A percentile compares a stretch with the other conserved stretches of the same genome.
These are phyloP conservation scores for Rhodotorula sp. DNA, from an alignment of 1,284 basidiomycete genomes.

Conservation along the genomic window DNA sequence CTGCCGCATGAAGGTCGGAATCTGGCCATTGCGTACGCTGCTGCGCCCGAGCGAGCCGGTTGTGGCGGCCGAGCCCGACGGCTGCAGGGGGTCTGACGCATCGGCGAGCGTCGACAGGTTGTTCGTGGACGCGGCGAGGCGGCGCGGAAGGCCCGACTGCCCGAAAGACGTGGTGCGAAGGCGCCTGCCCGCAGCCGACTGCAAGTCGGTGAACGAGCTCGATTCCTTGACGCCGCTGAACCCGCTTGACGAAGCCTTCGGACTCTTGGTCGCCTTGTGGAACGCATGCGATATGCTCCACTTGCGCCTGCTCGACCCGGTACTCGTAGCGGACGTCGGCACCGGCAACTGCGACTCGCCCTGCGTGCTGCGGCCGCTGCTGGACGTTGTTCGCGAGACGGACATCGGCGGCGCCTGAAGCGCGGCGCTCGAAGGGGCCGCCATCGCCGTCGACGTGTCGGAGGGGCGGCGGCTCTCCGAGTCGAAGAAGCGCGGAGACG, in stretches of 20 bases:
- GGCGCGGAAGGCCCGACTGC: conserved; percentile 46
- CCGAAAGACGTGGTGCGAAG: conserved; percentile 68
- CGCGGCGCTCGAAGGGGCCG: background rate
- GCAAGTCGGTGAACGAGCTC: conserved; percentile 43
- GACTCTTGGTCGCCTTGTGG: conserved; percentile 55
- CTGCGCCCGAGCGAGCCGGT: conserved; percentile 32
- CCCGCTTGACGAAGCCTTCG: conserved; percentile 58
- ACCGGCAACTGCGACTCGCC: conserved; percentile 8
- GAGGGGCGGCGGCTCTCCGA: conserved; percentile 37
- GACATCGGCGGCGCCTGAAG: conserved; percentile 22
- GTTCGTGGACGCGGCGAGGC: conserved; percentile 43
- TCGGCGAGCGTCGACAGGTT: conserved; percentile 40
- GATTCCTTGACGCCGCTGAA: conserved; percentile 45
- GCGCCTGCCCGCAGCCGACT: conserved; percentile 57
- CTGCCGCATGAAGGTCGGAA: conserved; percentile 15
- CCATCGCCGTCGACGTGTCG: conserved; percentile 28
- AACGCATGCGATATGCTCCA: conserved; percentile 92
- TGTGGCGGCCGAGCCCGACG: background rate
- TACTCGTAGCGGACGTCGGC: conserved; percentile 8
- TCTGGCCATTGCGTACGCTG: conserved; percentile 24
- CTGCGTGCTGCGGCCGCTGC: conserved; percentile 19
- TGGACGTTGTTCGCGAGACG: conserved; percentile 16
- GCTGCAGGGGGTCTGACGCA: background rate
- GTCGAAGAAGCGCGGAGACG: conserved; percentile 47
- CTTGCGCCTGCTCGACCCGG: conserved; percentile 60